Evolutionary conservation across 805 yeast species (phyloP).

Genomic region (Candida ascalaphidarum): DNA sequence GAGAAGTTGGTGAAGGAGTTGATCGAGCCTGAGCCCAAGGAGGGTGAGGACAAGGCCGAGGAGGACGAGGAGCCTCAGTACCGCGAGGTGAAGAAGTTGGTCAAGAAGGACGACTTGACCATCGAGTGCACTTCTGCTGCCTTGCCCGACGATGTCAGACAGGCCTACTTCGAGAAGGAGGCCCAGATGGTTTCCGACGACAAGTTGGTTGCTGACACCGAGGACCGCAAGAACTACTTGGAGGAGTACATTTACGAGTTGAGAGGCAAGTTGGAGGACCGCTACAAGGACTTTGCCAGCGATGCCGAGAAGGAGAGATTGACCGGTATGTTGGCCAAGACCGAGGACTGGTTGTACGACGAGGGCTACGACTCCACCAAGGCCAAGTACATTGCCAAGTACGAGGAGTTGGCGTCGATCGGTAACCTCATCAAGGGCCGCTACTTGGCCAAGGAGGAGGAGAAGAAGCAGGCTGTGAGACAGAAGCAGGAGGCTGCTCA

Average conservation of each 20-base stretch:
- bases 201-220: slow-evolving; percentile 96
- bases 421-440: slow-evolving; percentile 96
- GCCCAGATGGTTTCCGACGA: slow-evolving; percentile 79
- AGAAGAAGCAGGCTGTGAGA: slow-evolving; percentile 81
- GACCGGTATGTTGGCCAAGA: slow-evolving; percentile 60
- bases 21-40: slow-evolving; percentile 48
- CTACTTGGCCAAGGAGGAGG: slow-evolving; percentile 90
- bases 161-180: slow-evolving; percentile 72
- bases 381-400: slow-evolving; percentile 95
- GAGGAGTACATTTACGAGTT: slow-evolving; percentile 98
- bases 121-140: slow-evolving; percentile 57
- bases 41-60: slow-evolving; percentile 41
- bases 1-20: slow-evolving; percentile 87
- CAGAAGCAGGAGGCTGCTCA: slow-evolving; percentile 83
- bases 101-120: slow-evolving; percentile 75
- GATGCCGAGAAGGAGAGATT: slow-evolving; percentile 84
- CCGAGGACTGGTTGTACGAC: slow-evolving; percentile 98
- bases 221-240: slow-evolving; percentile 95
- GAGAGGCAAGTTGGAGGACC: slow-evolving; percentile 93
- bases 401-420: slow-evolving; percentile 90
- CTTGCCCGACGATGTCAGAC: slow-evolving; percentile 46
- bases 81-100: slow-evolving; percentile 85
- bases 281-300: slow-evolving; percentile 79
- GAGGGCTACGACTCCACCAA: slow-evolving; percentile 95
- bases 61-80: slow-evolving; percentile 77